Conservation (phyloP, 176 grass and related monocot species). For the Musa itinerans region DNA sequence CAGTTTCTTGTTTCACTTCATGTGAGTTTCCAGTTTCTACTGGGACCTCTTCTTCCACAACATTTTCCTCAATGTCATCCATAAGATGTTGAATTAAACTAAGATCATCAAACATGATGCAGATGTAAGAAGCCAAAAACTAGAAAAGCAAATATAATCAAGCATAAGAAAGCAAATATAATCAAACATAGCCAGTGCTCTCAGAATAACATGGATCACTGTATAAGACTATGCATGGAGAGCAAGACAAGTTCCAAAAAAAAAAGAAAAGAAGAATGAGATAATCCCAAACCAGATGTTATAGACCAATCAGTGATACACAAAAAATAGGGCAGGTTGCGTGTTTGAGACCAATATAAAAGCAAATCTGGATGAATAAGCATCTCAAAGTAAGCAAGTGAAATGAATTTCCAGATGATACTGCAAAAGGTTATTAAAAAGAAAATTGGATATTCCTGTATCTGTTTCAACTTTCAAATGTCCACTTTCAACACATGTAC, state of each 20-base stretch:
- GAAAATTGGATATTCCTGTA: background rate
- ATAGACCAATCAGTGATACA: background rate
- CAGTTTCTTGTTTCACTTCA: conserved; percentile 15
- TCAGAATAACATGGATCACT: background rate
- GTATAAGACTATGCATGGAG: too few relatives aligned
- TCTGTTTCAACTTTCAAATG: background rate
- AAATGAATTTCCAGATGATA: background rate
- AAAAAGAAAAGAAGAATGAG: too few relatives aligned
- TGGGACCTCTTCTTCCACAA: conserved; percentile 21
- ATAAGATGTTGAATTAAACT: conserved; percentile 14
- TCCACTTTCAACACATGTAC: background rate
- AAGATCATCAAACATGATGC: background rate
- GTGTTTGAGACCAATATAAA: background rate
- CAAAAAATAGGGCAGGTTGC: background rate
- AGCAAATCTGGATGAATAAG: background rate
- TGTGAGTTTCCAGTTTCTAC: conserved; percentile 24
- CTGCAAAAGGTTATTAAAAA: background rate
- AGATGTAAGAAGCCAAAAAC: background rate
- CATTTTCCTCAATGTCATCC: conserved; percentile 36
- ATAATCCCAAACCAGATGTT: too few relatives aligned
- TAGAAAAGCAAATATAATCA: background rate
- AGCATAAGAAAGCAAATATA: background rate
- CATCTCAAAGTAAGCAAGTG: background rate
- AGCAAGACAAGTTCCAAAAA: too few relatives aligned
- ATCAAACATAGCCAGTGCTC: background rate